phyloP scores from a whole-genome alignment of 176 grass and related monocot genomes.

The Puccinellia tenuiflora region DNA sequence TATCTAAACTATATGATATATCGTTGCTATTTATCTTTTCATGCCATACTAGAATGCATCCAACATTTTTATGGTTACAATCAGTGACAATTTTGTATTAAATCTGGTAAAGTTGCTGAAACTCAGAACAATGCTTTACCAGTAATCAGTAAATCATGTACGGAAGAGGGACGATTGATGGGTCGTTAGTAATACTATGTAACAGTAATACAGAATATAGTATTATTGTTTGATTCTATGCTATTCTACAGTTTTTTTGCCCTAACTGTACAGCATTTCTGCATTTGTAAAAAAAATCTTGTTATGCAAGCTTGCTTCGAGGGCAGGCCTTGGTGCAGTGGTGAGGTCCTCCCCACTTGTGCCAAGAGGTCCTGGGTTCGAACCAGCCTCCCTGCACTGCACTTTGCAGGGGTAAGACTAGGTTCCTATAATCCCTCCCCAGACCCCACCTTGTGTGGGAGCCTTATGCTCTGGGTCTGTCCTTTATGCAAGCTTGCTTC shows the following conservation, averaged over 20 bases:
- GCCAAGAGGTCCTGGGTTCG: too few species aligned
- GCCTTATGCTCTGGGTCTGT: too few species aligned
- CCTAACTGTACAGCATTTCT: background rate
- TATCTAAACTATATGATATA: background rate
- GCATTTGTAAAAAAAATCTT: conserved; percentile 2
- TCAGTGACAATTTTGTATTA: background rate
- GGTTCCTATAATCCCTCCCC: too few species aligned
- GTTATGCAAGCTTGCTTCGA: too few species aligned
- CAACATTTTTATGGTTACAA: conserved; percentile 1
- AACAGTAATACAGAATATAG: background rate
- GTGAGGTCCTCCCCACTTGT: too few species aligned
- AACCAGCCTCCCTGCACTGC: too few species aligned
- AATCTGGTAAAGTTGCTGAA: background rate
- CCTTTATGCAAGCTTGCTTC: background rate
- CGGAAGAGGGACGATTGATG: background rate
- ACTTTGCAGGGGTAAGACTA: too few species aligned
- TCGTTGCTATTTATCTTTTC: background rate
- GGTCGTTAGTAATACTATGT: background rate
- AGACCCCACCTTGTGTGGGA: too few species aligned
- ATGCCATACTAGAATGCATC: background rate
- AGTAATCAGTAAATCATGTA: background rate
- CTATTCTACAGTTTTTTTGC: background rate
- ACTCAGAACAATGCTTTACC: background rate
- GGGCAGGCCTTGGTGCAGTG: too few species aligned
- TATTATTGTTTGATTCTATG: background rate